phyloP scores from a whole-genome alignment of 1,284 basidiomycete genomes.

The Xerocomus amazonicus region DNA sequence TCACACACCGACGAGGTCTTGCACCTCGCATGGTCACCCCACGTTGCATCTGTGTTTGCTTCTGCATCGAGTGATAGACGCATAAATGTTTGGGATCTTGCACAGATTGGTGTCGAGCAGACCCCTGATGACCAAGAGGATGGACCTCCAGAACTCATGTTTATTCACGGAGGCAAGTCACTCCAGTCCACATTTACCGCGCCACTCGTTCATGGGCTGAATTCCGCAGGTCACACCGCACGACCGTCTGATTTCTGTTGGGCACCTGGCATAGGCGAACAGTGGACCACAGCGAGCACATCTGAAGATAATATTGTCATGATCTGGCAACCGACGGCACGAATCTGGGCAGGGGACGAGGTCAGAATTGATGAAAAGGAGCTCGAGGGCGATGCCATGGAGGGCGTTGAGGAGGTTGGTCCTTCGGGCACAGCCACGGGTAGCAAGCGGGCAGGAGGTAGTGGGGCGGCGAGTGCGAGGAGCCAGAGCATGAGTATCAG shows the following conservation, averaged over 20 bases:
- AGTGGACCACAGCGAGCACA: conserved; percentile 74
- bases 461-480: conserved; percentile 35
- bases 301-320: conserved; percentile 87
- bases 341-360: conserved; percentile 81
- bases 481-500: conserved; percentile 54
- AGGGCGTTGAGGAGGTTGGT: conserved; percentile 54
- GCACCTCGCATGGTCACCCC: conserved; percentile 93
- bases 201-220: conserved; percentile 3
- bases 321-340: conserved; percentile 87
- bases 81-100: conserved; percentile 94
- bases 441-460: conserved; percentile 21
- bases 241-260: conserved; percentile 82
- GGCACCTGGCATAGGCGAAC: conserved; percentile 73
- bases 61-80: conserved; percentile 91
- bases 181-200: neutral
- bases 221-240: conserved; percentile 63
- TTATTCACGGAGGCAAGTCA: conserved; percentile 79
- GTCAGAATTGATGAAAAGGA: conserved; percentile 75
- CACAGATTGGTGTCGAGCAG: conserved; percentile 92
- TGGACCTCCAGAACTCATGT: conserved; percentile 90
- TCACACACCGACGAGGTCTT: conserved; percentile 94
- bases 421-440: conserved; percentile 18
- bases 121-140: conserved; percentile 98
- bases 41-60: conserved; percentile 87
- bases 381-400: conserved; percentile 72